Evolutionary conservation across 2,329 filamentous ascomycete genomes (phyloP).

Genomic region (Cytospora paraplurivora): DNA sequence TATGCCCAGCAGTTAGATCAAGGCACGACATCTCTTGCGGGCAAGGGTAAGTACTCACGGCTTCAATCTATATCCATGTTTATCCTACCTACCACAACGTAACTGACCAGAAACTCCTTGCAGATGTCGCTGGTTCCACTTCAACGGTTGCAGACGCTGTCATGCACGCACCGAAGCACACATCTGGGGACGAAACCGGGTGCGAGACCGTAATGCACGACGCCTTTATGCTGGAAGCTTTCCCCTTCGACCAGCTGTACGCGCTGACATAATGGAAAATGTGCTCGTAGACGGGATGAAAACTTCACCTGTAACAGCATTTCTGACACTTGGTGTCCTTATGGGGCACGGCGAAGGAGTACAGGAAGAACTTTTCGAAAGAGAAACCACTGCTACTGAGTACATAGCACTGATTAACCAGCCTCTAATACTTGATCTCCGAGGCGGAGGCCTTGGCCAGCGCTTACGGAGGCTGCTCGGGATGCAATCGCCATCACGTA

Average conservation of each 20-base stretch:
- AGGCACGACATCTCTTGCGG: constrained; percentile 10
- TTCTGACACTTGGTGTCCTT: too few species aligned
- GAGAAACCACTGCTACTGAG: background rate
- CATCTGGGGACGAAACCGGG: background rate
- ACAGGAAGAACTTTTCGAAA: background rate
- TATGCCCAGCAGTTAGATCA: background rate
- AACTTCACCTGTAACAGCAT: background rate
- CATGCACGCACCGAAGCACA: constrained; percentile 4
- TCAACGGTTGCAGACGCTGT: background rate
- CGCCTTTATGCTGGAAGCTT: background rate
- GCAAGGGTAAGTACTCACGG: background rate
- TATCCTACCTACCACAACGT: accelerated
- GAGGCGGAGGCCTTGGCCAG: constrained; percentile 2
- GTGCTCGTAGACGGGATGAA: background rate
- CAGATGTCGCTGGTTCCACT: constrained; percentile 9
- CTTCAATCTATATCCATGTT: background rate
- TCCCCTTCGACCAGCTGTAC: background rate
- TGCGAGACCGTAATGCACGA: background rate
- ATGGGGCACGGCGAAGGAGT: background rate
- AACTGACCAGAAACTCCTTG: background rate
- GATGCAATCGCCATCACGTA: background rate
- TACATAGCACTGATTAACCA: too few species aligned
- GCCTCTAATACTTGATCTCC: background rate
- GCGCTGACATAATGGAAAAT: background rate
- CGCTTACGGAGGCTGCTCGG: constrained; percentile 6